These are phyloP conservation scores for Rehmannia glutinosa DNA, from an alignment of 257 asterid genomes.

Conservation along the genomic window DNA sequence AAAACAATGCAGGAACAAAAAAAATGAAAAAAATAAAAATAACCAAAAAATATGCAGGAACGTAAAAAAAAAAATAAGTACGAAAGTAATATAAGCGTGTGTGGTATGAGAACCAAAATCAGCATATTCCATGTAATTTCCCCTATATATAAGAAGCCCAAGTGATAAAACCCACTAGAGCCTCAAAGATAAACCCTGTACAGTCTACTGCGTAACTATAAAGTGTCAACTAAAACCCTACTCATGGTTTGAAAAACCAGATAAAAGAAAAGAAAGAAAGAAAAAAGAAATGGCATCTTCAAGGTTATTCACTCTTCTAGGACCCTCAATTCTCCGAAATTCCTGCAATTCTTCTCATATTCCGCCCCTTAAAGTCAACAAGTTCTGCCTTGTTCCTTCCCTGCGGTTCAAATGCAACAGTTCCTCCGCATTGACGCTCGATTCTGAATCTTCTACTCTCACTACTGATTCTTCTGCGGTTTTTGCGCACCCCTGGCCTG, in stretches of 20 bases:
- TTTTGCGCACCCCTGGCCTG: slow-evolving; percentile 86
- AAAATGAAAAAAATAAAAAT: too few species aligned
- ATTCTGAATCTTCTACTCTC: slow-evolving; percentile 18
- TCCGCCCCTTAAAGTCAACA: slow-evolving; percentile 21
- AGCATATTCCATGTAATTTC: too few species aligned
- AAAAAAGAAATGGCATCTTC: slow-evolving; percentile 35
- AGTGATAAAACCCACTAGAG: too few species aligned
- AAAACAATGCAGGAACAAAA: too few species aligned
- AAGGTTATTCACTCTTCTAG: slow-evolving; percentile 43
- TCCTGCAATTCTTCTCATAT: slow-evolving; percentile 19
- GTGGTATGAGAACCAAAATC: too few species aligned
- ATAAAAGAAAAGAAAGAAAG: not conserved
- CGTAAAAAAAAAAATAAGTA: too few species aligned
- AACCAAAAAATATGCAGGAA: too few species aligned
- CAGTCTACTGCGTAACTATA: too few species aligned
- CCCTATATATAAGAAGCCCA: too few species aligned
- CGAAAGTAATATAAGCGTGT: too few species aligned
- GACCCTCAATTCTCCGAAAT: slow-evolving; percentile 43
- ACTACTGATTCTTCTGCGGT: slow-evolving; percentile 3
- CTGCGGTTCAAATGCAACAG: slow-evolving; percentile 39
- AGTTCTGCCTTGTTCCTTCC: slow-evolving; percentile 22
- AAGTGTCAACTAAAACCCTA: too few species aligned
- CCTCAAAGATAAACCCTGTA: too few species aligned
- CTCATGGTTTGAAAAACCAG: not conserved
- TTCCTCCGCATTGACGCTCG: slow-evolving; percentile 38